Percentiles rank a stretch among this genome's conserved stretches.
These are phyloP conservation scores for Dictyostelium brefeldianum DNA, from an alignment of 78 protist species.

Conservation along the genomic window DNA sequence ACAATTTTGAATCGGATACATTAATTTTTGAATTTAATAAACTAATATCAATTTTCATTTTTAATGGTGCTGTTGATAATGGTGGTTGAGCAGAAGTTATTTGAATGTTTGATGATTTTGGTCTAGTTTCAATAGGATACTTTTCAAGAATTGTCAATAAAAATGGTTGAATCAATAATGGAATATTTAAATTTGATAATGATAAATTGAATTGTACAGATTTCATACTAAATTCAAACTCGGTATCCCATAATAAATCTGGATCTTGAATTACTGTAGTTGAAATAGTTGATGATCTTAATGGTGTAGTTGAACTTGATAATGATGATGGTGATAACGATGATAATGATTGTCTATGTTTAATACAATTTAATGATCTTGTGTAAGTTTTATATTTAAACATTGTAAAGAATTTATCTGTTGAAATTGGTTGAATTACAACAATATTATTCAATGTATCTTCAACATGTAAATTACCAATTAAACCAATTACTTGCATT, in stretches of 20 bases:
- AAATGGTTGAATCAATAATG: conserved; percentile 3
- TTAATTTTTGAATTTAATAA: background rate
- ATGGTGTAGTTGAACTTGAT: background rate
- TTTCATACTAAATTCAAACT: conserved; percentile 28
- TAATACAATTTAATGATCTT: background rate
- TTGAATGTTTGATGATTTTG: background rate
- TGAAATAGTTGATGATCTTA: background rate
- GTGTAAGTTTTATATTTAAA: conserved; percentile 24
- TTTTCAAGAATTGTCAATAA: background rate
- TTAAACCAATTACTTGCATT: conserved; percentile 16
- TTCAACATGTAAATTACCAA: conserved; percentile 3
- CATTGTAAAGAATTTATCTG: conserved; percentile 33
- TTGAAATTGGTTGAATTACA: background rate
- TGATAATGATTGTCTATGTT: background rate
- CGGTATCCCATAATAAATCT: conserved; percentile 3
- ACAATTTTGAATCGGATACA: background rate
- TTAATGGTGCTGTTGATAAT: background rate
- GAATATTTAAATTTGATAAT: background rate
- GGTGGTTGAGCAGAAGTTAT: no score
- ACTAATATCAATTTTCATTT: conserved; percentile 25
- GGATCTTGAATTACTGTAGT: background rate
- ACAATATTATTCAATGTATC: conserved; percentile 7
- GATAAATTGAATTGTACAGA: conserved; percentile 8
- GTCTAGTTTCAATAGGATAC: background rate
- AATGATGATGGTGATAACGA: no score